A percentile compares a stretch with the other conserved stretches of the same genome.
These are phyloP conservation scores for Gossypium thurberi DNA, from an alignment of 345 rosid species.

Conservation along the genomic window DNA sequence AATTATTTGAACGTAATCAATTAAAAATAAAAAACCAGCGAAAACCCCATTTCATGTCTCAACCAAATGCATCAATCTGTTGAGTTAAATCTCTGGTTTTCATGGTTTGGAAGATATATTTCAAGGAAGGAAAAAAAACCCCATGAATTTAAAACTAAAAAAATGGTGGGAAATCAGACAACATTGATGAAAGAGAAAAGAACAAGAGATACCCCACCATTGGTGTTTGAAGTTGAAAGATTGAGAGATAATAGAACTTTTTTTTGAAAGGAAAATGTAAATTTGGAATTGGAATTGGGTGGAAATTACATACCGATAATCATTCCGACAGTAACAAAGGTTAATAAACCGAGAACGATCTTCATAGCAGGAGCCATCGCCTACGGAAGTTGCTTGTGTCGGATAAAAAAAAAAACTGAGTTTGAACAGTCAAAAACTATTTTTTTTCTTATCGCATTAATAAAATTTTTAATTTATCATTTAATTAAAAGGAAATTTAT, in stretches of 20 bases:
- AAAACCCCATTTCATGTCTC: neutral
- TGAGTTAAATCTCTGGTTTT: neutral
- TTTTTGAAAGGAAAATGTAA: too few relatives aligned
- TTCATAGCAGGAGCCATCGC: constrained; percentile 65
- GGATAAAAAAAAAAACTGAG: too few relatives aligned
- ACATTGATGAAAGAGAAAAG: neutral
- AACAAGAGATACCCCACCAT: neutral
- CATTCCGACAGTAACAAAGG: constrained; percentile 88
- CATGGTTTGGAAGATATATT: neutral
- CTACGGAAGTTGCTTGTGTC: neutral
- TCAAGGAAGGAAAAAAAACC: neutral
- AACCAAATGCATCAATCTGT: neutral
- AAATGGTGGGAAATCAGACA: neutral
- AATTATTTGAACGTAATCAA: too few relatives aligned
- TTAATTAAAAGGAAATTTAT: too few relatives aligned
- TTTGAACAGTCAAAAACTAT: too few relatives aligned
- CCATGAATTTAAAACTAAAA: neutral
- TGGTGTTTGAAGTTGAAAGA: neutral
- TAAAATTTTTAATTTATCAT: too few relatives aligned
- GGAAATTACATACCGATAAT: constrained; percentile 50
- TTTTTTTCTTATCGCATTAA: too few relatives aligned
- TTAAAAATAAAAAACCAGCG: neutral
- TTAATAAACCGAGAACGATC: constrained; percentile 67
- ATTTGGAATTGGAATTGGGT: neutral
- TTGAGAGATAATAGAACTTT: neutral